Evolutionary conservation across 306 rosid genomes (phyloP).

Genomic region (Gastrolobium bilobum): DNA sequence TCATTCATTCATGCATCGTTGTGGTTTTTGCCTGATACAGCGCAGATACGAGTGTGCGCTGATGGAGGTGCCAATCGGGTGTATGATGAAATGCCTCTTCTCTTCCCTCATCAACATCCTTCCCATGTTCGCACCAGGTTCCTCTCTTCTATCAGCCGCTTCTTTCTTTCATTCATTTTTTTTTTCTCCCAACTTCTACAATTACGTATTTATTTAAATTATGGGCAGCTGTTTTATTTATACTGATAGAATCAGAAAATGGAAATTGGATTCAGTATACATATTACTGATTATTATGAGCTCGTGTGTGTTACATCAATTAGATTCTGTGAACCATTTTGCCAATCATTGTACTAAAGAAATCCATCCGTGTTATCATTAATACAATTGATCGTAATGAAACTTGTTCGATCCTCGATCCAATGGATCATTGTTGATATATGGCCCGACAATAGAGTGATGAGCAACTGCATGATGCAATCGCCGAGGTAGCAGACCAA

Average conservation of each 20-base stretch:
- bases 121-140: slow-evolving; percentile 77
- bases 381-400: slow-evolving; percentile 6
- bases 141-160: background rate
- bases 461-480: too few species aligned
- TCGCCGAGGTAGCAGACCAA: too few species aligned
- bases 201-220: slow-evolving; percentile 1
- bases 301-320: background rate
- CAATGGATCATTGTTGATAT: too few species aligned
- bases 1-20: background rate
- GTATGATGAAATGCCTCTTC: slow-evolving; percentile 83
- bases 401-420: background rate
- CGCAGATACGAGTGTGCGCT: slow-evolving; percentile 78
- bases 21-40: slow-evolving; percentile 49
- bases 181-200: background rate
- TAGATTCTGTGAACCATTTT: slow-evolving; percentile 18
- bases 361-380: background rate
- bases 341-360: background rate
- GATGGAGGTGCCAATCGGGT: slow-evolving; percentile 97
- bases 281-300: background rate
- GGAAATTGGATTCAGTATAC: background rate
- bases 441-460: too few species aligned
- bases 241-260: background rate
- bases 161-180: background rate
- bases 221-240: too few species aligned
- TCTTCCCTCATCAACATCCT: slow-evolving; percentile 67